Conservation (phyloP, 208 protist genomes). For the Leptomonas seymouri region DNA sequence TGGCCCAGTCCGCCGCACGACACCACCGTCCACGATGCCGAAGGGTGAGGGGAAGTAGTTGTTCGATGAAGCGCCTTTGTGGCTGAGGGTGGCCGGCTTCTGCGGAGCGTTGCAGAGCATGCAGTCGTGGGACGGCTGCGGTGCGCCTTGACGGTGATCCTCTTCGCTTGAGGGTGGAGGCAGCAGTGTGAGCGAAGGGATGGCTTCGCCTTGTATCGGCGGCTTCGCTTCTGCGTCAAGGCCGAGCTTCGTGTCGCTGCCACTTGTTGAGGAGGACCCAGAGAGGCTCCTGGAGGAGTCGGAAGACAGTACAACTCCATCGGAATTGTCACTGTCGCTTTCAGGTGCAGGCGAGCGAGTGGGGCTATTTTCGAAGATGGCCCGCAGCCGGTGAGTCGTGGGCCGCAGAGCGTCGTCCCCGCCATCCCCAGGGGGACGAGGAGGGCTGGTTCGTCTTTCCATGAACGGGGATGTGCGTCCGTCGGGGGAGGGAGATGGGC, state of each 20-base stretch:
- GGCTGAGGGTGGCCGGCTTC: too few relatives aligned
- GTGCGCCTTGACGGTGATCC: too few relatives aligned
- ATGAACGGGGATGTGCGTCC: neutral
- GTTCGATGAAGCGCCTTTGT: too few relatives aligned
- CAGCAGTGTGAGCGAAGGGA: too few relatives aligned
- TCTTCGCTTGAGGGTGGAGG: too few relatives aligned
- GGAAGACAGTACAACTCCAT: neutral
- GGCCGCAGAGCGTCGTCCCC: neutral
- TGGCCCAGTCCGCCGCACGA: too few relatives aligned
- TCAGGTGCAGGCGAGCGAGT: neutral
- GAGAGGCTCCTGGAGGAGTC: neutral
- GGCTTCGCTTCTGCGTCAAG: neutral
- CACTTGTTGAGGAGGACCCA: neutral
- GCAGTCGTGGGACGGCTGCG: too few relatives aligned
- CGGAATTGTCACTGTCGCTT: neutral
- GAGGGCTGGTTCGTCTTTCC: neutral
- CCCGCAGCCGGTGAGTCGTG: neutral
- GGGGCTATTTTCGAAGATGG: neutral
- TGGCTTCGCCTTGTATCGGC: too few relatives aligned
- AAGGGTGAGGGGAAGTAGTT: too few relatives aligned
- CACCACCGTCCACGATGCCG: too few relatives aligned
- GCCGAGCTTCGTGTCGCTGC: neutral
- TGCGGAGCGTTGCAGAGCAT: too few relatives aligned
- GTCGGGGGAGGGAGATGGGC: neutral
- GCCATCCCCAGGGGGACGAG: neutral